Evolutionary conservation across 2,329 filamentous ascomycete species (phyloP), one percentile per base, ranked within the genome.

Genomic region (Gnomoniopsis smithogilvyi): DNA sequence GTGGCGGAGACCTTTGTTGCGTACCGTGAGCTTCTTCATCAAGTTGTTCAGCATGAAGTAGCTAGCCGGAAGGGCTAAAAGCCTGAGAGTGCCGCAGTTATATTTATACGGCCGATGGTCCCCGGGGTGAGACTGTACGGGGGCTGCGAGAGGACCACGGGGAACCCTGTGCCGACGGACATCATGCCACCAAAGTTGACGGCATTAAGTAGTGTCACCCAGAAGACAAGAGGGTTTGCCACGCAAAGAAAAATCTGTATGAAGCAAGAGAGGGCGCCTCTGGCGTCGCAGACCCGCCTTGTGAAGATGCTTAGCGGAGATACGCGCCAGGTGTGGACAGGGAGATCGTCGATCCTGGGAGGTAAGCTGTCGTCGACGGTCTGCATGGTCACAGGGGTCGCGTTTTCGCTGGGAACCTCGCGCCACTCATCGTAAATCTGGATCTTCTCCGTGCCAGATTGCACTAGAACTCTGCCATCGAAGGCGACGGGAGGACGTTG

Each of bases 401-500:
- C 38, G 21, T 47, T 43, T 12, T 59, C 62, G 19, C 62, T 58
- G 7, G 65, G 64, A 2, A 70, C 65, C 2, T 63, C 59, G 2
- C 70, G 68, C 61, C 66, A 67, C 24, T 73, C 69, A 34, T 71
- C 63, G 63, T 73, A 76, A 26, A 76, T 67, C 6, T 66, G 69
- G 14, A 75, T 65, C 56, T 72, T 75, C 61, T 76, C 74, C 0
- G 71, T 71, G 2, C 69, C 69, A 15, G 66, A 70, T 59, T 76
- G 74, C 1, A 73, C 54, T 3, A 76, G 58, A 4, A 76, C 72
- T 22, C 72, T 71, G 2, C 74, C 75, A 59, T 76, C 70, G 45
- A 75, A 75, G 6, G 75, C 74, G 10, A 77, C 68, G 0, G 70
- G 70, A 0, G 74, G 74, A 1, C 75, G 69, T 53, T 73, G 67